Evolutionary conservation across 768 basidiomycete genomes (phyloP).

Genomic region (Suillus subluteus): DNA sequence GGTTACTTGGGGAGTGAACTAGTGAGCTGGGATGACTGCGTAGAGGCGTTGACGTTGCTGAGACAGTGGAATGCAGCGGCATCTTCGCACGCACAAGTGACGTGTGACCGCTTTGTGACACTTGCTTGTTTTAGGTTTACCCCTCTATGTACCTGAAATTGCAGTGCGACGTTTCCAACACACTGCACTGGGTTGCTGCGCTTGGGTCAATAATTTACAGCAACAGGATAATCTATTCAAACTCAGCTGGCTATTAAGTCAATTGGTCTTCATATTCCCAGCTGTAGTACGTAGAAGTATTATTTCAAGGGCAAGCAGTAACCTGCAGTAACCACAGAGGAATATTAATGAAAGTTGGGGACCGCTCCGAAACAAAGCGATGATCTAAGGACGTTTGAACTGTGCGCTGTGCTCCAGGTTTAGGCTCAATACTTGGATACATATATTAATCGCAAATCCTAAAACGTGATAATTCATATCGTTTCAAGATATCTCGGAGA

Average conservation of each 20-base stretch:
- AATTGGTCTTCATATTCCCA: not conserved
- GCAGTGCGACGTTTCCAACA: not conserved
- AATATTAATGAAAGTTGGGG: not conserved
- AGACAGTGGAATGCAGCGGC: slow-evolving; percentile 7
- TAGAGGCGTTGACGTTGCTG: slow-evolving; percentile 17
- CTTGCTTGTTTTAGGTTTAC: not conserved
- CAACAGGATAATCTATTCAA: not conserved
- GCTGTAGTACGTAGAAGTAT: not conserved
- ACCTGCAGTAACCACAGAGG: not conserved
- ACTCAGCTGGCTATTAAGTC: not conserved
- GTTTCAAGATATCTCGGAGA: not conserved
- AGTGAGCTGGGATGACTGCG: slow-evolving; percentile 25
- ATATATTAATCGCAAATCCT: not conserved
- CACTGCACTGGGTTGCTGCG: not conserved
- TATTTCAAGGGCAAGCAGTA: not conserved
- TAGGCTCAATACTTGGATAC: not conserved
- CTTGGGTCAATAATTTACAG: not conserved
- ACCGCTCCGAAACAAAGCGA: not conserved
- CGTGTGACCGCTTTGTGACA: slow-evolving; percentile 21
- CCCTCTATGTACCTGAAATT: not conserved
- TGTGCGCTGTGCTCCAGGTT: not conserved
- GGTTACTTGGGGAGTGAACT: slow-evolving; percentile 24
- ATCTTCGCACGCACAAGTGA: slow-evolving; percentile 24
- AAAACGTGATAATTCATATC: not conserved
- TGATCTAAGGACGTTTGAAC: not conserved